Evolutionary conservation across 805 yeast genomes (phyloP).

Genomic region (Wickerhamomyces canadensis): DNA sequence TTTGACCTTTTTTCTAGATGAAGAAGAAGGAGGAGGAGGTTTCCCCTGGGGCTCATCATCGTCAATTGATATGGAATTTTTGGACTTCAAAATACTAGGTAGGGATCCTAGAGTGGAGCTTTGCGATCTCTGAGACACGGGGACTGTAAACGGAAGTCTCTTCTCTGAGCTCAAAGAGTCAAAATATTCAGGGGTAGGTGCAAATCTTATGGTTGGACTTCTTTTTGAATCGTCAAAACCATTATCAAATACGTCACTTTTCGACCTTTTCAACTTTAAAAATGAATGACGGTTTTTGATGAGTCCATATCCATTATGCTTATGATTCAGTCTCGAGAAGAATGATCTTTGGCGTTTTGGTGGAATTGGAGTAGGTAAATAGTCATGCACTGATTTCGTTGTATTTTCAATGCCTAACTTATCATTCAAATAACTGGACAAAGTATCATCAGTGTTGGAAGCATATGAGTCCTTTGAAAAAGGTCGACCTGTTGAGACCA

Average conservation of each 20-base stretch:
- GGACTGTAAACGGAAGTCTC: not conserved
- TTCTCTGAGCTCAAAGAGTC: not conserved
- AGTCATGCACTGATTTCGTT: slow-evolving; percentile 7
- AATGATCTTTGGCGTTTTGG: slow-evolving; percentile 1
- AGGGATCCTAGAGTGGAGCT: not conserved
- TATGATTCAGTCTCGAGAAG: not conserved
- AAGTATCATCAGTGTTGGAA: slow-evolving; percentile 5
- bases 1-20: too few relatives aligned
- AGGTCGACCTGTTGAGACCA: slow-evolving; percentile 1
- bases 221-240: not conserved
- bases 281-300: not conserved
- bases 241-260: not conserved
- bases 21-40: too few relatives aligned
- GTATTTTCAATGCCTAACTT: not conserved
- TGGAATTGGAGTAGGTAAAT: slow-evolving; percentile 15
- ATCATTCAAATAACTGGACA: slow-evolving; percentile 2
- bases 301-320: too few relatives aligned
- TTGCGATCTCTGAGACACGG: not conserved
- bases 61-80: too few relatives aligned
- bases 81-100: not conserved
- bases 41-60: too few relatives aligned
- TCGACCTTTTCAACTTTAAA: slow-evolving; percentile 3
- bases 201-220: slow-evolving; percentile 14
- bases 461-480: not conserved
- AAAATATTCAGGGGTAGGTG: slow-evolving; percentile 12